Evolutionary conservation across 2,329 filamentous ascomycete species (phyloP).

Genomic region (Stenocarpella maydis): DNA sequence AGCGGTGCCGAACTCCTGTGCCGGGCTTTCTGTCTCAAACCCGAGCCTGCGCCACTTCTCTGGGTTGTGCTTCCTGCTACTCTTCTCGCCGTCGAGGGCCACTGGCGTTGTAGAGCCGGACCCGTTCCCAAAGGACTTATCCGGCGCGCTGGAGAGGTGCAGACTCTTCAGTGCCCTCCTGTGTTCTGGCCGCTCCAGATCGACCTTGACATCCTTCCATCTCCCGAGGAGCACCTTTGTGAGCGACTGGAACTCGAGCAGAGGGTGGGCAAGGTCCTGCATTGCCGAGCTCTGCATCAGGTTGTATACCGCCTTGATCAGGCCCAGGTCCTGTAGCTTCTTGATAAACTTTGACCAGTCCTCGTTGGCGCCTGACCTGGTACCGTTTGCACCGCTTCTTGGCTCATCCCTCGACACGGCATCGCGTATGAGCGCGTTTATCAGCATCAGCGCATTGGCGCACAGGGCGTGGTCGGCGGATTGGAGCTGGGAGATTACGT

Average conservation of each 20-base stretch:
- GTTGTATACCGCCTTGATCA: constrained; percentile 90
- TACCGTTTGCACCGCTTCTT: constrained; percentile 42
- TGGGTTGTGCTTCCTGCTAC: constrained; percentile 78
- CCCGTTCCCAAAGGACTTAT: constrained; percentile 56
- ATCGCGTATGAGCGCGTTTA: constrained; percentile 95
- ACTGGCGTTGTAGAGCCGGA: constrained; percentile 48
- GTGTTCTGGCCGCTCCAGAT: constrained; percentile 88
- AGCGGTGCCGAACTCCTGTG: constrained; percentile 82
- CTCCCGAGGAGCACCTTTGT: constrained; percentile 87
- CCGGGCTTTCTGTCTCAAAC: constrained; percentile 89
- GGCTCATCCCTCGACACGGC: constrained; percentile 79
- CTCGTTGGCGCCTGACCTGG: constrained; percentile 54
- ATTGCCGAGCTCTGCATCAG: constrained; percentile 95
- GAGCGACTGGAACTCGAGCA: constrained; percentile 91
- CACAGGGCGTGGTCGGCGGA: constrained; percentile 96
- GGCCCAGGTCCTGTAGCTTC: constrained; percentile 86
- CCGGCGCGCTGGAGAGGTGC: constrained; percentile 82
- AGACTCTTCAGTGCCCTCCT: constrained; percentile 85
- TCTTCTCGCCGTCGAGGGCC: constrained; percentile 53
- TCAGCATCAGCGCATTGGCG: constrained; percentile 92
- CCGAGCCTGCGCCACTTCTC: constrained; percentile 94
- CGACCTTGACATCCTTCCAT: constrained; percentile 86
- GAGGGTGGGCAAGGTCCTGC: constrained; percentile 87
- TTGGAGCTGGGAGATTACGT: constrained; percentile 89
- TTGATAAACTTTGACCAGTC: constrained; percentile 98